phyloP scores from a whole-genome alignment of 768 basidiomycete genomes.

The Chiua virens region DNA sequence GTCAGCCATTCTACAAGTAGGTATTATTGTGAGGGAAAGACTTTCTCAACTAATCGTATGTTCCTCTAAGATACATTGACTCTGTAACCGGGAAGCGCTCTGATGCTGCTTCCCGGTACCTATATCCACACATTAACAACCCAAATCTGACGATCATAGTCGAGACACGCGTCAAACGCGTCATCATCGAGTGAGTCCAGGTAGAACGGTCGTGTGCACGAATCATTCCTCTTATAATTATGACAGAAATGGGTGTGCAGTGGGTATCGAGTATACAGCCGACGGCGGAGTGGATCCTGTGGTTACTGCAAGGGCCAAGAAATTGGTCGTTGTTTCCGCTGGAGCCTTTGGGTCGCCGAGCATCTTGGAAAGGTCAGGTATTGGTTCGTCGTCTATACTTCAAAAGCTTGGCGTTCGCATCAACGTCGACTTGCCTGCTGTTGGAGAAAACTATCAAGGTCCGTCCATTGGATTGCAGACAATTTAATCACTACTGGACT shows the following conservation, averaged over 20 bases:
- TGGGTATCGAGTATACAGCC: constrained; percentile 40
- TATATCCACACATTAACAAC: constrained; percentile 36
- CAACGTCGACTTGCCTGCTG: constrained; percentile 68
- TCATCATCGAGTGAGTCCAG: constrained; percentile 35
- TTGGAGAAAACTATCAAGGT: constrained; percentile 71
- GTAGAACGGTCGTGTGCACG: background rate
- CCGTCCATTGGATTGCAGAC: background rate
- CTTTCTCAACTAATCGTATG: too few relatives aligned
- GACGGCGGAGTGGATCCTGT: constrained; percentile 16
- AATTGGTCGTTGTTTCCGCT: constrained; percentile 49
- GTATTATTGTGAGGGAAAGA: too few relatives aligned
- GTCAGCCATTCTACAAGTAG: too few relatives aligned
- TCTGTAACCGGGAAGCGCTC: constrained; percentile 35
- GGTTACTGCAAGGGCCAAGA: constrained; percentile 28
- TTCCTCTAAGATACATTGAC: constrained; percentile 51
- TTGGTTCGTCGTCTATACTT: constrained; percentile 56
- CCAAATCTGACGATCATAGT: constrained; percentile 33
- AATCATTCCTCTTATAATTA: too few relatives aligned
- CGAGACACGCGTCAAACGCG: constrained; percentile 35
- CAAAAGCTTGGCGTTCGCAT: constrained; percentile 44
- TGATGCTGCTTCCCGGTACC: constrained; percentile 35
- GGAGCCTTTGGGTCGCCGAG: constrained; percentile 58
- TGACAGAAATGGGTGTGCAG: constrained; percentile 33
- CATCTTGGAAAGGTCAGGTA: constrained; percentile 64
- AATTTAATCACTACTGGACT: background rate